A percentile compares a stretch with the other conserved stretches of the same genome.
phyloP scores from a whole-genome alignment of 2,329 filamentous ascomycete genomes.

The Trichophaea hybrida region DNA sequence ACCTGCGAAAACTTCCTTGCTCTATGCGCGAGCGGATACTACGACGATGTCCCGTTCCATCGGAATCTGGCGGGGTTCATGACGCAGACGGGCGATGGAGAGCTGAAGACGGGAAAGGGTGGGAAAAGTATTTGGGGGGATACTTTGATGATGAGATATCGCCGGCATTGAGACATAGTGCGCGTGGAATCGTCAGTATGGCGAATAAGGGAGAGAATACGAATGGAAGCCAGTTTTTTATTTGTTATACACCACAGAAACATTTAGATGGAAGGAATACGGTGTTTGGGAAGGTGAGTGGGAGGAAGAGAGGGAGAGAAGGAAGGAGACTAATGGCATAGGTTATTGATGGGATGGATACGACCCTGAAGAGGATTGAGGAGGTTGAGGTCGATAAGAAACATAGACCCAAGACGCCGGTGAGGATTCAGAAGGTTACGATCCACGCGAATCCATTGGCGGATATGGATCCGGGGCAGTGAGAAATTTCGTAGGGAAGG shows the following conservation, averaged over 20 bases:
- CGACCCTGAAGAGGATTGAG: slow-evolving; percentile 58
- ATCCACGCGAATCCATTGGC: slow-evolving; percentile 71
- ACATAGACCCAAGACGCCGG: slow-evolving; percentile 49
- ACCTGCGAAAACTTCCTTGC: slow-evolving; percentile 90
- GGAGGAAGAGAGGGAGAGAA: not conserved
- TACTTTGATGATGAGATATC: slow-evolving; percentile 65
- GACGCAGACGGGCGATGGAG: slow-evolving; percentile 57
- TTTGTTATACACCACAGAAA: slow-evolving; percentile 60
- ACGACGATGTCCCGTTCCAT: slow-evolving; percentile 62
- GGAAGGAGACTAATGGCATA: not conserved
- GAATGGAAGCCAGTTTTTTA: slow-evolving; percentile 70
- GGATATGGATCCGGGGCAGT: slow-evolving; percentile 27
- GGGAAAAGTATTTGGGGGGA: slow-evolving; percentile 60
- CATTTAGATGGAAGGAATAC: slow-evolving; percentile 77
- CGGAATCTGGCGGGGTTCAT: slow-evolving; percentile 70
- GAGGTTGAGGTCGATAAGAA: slow-evolving; percentile 62
- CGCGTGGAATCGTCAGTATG: slow-evolving; percentile 59
- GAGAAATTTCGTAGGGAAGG: not conserved
- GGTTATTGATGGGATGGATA: slow-evolving; percentile 40
- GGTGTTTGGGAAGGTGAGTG: slow-evolving; percentile 56
- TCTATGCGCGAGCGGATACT: slow-evolving; percentile 66
- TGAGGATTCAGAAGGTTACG: slow-evolving; percentile 54
- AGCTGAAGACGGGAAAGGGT: slow-evolving; percentile 40
- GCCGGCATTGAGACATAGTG: slow-evolving; percentile 52
- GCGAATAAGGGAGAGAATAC: slow-evolving; percentile 61